A percentile compares a stretch with the other conserved stretches of the same genome.
These are phyloP conservation scores for Rhytidiadelphus loreus DNA, from an alignment of 225 moss, liverwort and hornwort species.

Conservation along the genomic window DNA sequence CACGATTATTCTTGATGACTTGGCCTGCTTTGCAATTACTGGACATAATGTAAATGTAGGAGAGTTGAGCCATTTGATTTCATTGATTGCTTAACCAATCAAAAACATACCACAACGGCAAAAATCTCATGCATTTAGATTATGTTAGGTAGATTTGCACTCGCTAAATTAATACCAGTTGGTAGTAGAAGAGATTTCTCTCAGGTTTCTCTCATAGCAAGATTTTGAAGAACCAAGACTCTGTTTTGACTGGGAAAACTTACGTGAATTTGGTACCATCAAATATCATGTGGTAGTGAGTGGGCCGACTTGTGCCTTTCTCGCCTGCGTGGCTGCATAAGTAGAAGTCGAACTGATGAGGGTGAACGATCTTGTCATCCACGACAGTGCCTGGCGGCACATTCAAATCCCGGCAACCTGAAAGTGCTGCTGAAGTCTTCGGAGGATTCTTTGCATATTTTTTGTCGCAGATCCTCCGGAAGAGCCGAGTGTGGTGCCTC, in stretches of 20 bases:
- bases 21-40: too few relatives aligned
- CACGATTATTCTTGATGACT: too few relatives aligned
- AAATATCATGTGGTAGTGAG: slow-evolving; percentile 27
- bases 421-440: neutral
- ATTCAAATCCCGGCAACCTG: slow-evolving; percentile 17
- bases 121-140: too few relatives aligned
- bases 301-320: slow-evolving; percentile 37
- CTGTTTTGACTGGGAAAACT: neutral
- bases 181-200: too few relatives aligned
- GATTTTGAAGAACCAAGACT: neutral
- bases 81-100: too few relatives aligned
- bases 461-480: slow-evolving; percentile 6
- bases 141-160: too few relatives aligned
- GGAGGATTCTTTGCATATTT: slow-evolving; percentile 9
- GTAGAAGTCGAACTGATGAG: slow-evolving; percentile 32
- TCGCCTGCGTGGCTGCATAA: slow-evolving; percentile 38
- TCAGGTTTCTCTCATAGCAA: too few relatives aligned
- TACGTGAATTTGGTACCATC: slow-evolving; percentile 34
- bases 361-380: slow-evolving; percentile 29
- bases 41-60: too few relatives aligned
- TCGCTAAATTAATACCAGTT: too few relatives aligned
- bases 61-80: too few relatives aligned
- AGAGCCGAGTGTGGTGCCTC: slow-evolving; percentile 37
- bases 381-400: slow-evolving; percentile 31
- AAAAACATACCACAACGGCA: too few relatives aligned